Evolutionary conservation across 2,329 filamentous ascomycete genomes (phyloP), one percentile per base, ranked within the genome.

Genomic region (Samsoniella hepiali): DNA sequence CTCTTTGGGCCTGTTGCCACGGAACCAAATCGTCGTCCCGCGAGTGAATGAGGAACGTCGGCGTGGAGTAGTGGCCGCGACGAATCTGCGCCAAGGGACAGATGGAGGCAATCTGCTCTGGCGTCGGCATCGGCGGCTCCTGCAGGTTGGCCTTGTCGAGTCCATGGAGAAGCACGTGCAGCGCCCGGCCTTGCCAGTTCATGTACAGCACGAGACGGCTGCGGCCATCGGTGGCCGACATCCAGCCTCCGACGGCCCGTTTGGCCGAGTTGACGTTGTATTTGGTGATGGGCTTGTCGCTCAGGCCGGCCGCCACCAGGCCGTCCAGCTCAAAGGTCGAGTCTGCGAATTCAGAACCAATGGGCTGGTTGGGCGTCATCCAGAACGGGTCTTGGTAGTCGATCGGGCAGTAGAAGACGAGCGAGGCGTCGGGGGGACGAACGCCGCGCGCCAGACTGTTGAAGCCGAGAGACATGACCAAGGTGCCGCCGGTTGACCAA

Each of bases 401-500:
- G 0, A 56, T 62, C 3, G 72, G 80, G 10, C 70, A 69, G 62
- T 84, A 84, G 58, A 84, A 81, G 0, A 72, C 72, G 0, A 84
- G 68, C 2, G 81, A 75, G 1, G 77, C 80, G 0, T 75, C 66
- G 0, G 81, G 81, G 0, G 79, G 71, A 5, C 10, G 40, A 0
- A 82, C 32, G 0, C 73, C 75, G 1, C 55, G 31, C 11, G 63
- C 27, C 0, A 57, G 44, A 0, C 74, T 64, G 0, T 77, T 82
- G 70, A 72, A 83, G 0, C 65, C 77, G 0, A 79, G 65, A 0
- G 76, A 71, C 73, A 83, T 74, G 1, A 81, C 81, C 0, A 84
- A 70, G 3, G 6, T 9, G 6, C 47, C 47, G 22, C 47, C 50
- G 8, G 50, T 17, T 0, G 81, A 84, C 81, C 81, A 84, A 0